Evolutionary conservation across 495 filamentous ascomycete species (phyloP), one percentile per base, ranked within the genome.

Genomic region (Aspergillus olivimuriae): DNA sequence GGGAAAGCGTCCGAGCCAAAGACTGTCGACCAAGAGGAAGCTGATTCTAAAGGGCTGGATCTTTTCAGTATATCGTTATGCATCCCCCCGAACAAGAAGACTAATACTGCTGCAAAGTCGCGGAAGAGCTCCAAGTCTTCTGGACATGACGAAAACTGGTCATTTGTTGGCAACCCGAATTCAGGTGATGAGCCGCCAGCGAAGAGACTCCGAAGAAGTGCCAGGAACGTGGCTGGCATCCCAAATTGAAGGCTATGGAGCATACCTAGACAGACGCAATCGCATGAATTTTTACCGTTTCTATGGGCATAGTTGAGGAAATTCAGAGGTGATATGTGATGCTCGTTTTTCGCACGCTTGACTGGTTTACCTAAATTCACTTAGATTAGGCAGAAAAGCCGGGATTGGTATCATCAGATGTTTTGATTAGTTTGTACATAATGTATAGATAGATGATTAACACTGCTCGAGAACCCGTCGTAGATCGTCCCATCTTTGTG

Each of bases 401-500:
- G n/a, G 24, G 52, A 45, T 39, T 66, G 58, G 60, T 69, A 64
- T 66, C 56, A 58, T 66, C 53, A 31, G 42, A 53, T 50, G 43
- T 48, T 47, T 42, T 43, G 34, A 45, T 46, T 46, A 42, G 28
- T 43, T 37, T 38, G 39, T 35, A 33, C 14, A 8, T 28, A 28
- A 11, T n/a, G 9, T 43, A 19, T 19, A 43, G n/a, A 34, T 31
- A 23, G 30, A 30, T 32, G 16, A 34, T 62, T 52, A 65, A 44
- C 57, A 63, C 44, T 62, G 60, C 28, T 63, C 59, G 16, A 80
- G 50, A 41, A 76, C 64, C 26, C 42, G 46, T 47, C 69, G 72
- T 58, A 78, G 69, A 37, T 77, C 66, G 16, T 61, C 62, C 75
- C 80, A 83, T 58, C 81, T 73, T 48, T 63, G 57, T 31, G 61